These are phyloP conservation scores for Penicillium pulvis DNA, from an alignment of 495 filamentous ascomycete genomes.

Conservation along the genomic window DNA sequence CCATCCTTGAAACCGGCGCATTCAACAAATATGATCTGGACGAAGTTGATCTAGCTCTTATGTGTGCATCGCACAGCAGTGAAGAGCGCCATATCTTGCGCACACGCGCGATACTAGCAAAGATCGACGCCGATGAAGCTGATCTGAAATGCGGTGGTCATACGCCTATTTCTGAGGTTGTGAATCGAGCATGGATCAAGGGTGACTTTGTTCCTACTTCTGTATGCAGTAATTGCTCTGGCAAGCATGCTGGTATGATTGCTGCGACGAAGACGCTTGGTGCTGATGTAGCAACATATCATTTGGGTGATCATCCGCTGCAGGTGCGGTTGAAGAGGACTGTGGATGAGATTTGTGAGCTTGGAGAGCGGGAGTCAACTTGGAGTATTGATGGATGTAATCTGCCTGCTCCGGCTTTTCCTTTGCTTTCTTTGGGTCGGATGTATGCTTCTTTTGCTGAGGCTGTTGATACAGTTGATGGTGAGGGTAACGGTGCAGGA, in stretches of 20 bases:
- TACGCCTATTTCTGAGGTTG: constrained; percentile 29
- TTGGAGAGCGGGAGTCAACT: constrained; percentile 15
- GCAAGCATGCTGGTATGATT: constrained; percentile 46
- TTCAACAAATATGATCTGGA: constrained; percentile 36
- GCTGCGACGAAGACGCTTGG: constrained; percentile 37
- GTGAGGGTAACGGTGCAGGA: not conserved
- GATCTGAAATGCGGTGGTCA: constrained; percentile 43
- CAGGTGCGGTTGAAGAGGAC: constrained; percentile 31
- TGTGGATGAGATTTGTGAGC: constrained; percentile 30
- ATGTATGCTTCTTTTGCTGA: constrained; percentile 35
- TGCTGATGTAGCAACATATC: constrained; percentile 29
- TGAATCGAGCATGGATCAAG: constrained; percentile 41
- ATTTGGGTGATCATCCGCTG: constrained; percentile 31
- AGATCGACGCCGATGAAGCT: constrained; percentile 23
- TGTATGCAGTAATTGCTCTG: constrained; percentile 43
- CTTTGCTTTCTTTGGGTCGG: constrained; percentile 23
- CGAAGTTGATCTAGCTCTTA: constrained; percentile 41
- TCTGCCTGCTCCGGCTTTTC: constrained; percentile 38
- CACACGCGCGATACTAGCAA: constrained; percentile 35
- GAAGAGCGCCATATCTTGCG: constrained; percentile 39
- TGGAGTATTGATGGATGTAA: constrained; percentile 47
- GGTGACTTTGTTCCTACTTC: constrained; percentile 33
- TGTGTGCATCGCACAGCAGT: constrained; percentile 50
- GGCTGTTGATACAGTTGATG: constrained; percentile 12
- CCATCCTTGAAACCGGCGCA: constrained; percentile 36